Evolutionary conservation across 805 yeast genomes (phyloP), one percentile per base, ranked within the genome.

Genomic region (Grigorovia jiainica): DNA sequence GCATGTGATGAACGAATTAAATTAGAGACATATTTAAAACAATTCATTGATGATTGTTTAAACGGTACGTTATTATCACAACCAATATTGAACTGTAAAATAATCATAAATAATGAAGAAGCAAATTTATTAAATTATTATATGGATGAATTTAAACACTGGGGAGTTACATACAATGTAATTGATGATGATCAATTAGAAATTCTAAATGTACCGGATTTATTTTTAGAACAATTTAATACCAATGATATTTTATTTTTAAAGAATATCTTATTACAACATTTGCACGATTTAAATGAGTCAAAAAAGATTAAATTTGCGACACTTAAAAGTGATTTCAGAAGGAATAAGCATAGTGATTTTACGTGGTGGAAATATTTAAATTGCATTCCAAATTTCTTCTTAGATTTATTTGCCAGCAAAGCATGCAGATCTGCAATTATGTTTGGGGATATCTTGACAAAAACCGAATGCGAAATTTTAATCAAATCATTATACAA

Each of bases 1-100:
- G 95, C 95, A 0, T 76, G 81, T 41, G 94, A 83, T 60, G 95
- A 87, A 54, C 60, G 95, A 42, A 66, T 83, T 0, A 66, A 67
- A 36, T 71, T 82, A 2, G 95, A 87, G 50, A 39, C 45, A 1
- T 51, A 71, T 10, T 60, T 75, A n/a, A 47, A 55, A 27, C 66
- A 65, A 3, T 64, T 67, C 41, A 51, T 75, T 3, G 35, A 45
- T 5, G 46, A 47, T 8, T 65, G 60, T 1, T 29, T 54, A 5
- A 57, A 57, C 11, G 52, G 54, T 31, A 42, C 49, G 6, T 32
- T 51, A 4, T 20, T 36, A 3, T 3, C 30, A 13, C 45, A 46
- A 29, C 41, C 41, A 2, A 15, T 58, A 10, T 38, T 48, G 1
- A 36, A 49, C 6, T 38, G 58, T 16, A 33, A 33, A 5, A 39